phyloP scores from a whole-genome alignment of 1,284 basidiomycete species.

The Takashimella koratensis region DNA sequence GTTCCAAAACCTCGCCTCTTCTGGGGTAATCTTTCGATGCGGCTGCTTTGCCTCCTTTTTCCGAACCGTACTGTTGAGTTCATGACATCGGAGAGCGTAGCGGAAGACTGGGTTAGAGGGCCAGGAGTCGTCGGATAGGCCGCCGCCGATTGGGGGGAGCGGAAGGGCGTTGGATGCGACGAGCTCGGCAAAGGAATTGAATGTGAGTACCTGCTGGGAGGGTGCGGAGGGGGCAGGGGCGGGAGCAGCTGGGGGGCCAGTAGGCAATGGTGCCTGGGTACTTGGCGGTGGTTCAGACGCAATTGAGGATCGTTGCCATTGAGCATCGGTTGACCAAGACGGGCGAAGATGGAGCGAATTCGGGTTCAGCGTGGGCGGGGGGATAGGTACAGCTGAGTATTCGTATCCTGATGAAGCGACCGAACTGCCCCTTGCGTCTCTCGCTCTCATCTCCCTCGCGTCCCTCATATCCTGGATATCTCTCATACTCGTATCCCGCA shows the following conservation, averaged over 20 bases:
- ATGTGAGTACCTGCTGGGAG: neutral
- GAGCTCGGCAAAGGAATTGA: neutral
- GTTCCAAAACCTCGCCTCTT: neutral
- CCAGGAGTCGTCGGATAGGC: neutral
- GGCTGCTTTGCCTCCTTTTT: neutral
- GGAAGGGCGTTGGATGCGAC: neutral
- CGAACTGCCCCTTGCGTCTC: neutral
- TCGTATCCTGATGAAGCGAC: neutral
- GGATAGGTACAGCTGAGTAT: neutral
- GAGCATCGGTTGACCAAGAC: too few relatives aligned
- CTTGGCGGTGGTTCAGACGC: neutral
- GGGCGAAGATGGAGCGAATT: neutral
- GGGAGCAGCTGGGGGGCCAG: neutral
- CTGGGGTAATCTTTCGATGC: neutral
- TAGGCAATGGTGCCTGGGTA: neutral
- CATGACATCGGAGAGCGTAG: neutral
- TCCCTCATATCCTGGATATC: neutral
- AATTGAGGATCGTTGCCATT: neutral
- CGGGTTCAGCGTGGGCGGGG: neutral
- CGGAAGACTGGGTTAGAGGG: neutral
- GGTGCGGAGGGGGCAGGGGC: neutral
- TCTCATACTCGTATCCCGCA: neutral
- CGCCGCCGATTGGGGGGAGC: neutral
- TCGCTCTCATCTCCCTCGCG: neutral
- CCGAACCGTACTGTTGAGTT: neutral